Base-by-base conservation (phyloP, 768 basidiomycete species). In the Rhodosporidiobolus sp. region DNA sequence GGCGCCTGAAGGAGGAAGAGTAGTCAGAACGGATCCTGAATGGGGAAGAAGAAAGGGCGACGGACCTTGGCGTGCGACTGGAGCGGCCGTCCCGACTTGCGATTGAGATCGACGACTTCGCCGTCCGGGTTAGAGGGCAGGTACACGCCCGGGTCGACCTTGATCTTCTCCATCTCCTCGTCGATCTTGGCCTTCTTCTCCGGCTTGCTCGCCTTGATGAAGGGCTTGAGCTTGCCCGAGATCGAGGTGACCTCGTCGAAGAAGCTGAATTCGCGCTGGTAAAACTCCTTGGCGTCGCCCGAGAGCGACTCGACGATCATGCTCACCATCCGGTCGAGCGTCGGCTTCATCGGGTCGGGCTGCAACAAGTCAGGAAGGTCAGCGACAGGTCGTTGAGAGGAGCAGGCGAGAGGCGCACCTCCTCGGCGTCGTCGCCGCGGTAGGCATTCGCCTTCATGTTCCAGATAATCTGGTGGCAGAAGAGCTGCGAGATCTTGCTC, bases 161-260 rank as follows among this genome's bases (percentile, higher is more conserved):
- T 82, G 64, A 99, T 93, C 82, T 94, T 94, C 5, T 90, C 91
- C 95, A 99, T 99, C 80, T 98, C 95, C 80, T 98, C 95, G 79
- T 99, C 96, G 67, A 99, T 99, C 83, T 98, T 99, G 4, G 91
- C 93, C 87, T 99, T 99, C 83, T 99, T 99, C 83, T 98, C 96
- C 0, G 90, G 87, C 78, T 97, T 99, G 1, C 89, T 86, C 83
- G 88, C 91, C 84, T 94, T 97, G 82, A 99, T 96, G 79, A 84
- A 97, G 0, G 95, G 94, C 82, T 94, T 94, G 75, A 99, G 83
- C 82, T 96, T 99, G 56, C 94, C 94, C 2, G 96, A 98, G 73
- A 99, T 98, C 9, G 94, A 95, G 10, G 96, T 98, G 32, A 99
- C 92, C 81, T 94, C 90, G 70, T 90, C 86, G 85, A 99, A 98